These are phyloP conservation scores for Exophiala spinifera DNA, from an alignment of 2,329 filamentous ascomycete species.

Conservation along the genomic window DNA sequence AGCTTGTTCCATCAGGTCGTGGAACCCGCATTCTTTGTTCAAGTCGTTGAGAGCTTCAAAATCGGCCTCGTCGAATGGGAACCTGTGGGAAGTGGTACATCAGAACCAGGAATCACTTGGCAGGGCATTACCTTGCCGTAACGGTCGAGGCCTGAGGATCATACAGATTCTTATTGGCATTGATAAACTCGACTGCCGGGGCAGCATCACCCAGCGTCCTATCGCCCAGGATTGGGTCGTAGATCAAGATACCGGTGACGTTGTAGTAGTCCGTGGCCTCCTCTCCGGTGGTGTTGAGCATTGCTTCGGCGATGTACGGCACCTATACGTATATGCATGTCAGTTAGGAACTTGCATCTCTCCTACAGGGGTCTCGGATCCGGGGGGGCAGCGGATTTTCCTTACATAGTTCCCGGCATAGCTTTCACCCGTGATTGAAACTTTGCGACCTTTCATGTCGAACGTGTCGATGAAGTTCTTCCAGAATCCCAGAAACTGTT, in stretches of 20 bases:
- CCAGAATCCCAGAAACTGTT: conserved; percentile 24
- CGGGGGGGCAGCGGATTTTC: too few relatives aligned
- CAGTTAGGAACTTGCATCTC: too few relatives aligned
- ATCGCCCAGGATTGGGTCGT: conserved; percentile 1
- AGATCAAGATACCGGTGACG: conserved; percentile 53
- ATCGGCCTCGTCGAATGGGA: background rate
- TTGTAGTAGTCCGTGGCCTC: conserved; percentile 59
- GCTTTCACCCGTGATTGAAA: conserved; percentile 52
- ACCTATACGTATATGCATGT: conserved; percentile 31
- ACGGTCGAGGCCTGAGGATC: too few relatives aligned
- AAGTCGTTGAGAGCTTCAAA: conserved; percentile 26
- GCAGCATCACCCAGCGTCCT: conserved; percentile 24
- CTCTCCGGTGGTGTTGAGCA: conserved; percentile 47
- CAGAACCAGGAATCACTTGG: too few relatives aligned
- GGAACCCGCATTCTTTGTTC: conserved; percentile 45
- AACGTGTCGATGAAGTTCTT: conserved; percentile 25
- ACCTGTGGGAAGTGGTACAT: background rate
- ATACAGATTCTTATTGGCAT: conserved; percentile 36
- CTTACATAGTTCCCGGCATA: conserved; percentile 56
- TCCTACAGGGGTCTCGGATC: too few relatives aligned
- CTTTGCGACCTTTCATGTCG: conserved; percentile 19
- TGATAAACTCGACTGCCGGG: conserved; percentile 35
- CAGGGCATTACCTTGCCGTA: too few relatives aligned
- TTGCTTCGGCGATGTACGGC: conserved; percentile 47
- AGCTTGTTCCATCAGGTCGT: conserved; percentile 44